Percentiles rank a stretch among this genome's conserved stretches.
Evolutionary conservation across 1,284 basidiomycete species (phyloP).

Genomic region (Xerocomus minutiporus): DNA sequence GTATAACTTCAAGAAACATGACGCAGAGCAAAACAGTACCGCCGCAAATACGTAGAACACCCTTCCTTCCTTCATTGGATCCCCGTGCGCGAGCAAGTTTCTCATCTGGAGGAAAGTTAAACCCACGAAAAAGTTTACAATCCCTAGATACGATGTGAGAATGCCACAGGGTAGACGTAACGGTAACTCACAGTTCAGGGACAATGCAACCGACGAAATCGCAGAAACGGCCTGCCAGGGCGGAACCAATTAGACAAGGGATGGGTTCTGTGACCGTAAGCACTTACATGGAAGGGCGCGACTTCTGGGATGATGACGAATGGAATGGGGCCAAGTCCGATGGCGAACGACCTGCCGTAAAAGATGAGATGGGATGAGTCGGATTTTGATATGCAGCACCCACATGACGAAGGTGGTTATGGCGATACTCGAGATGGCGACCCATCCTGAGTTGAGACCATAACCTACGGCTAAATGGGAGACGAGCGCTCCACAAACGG

Average conservation of each 20-base stretch:
- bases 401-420: slow-evolving; percentile 84
- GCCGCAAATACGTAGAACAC: slow-evolving; percentile 79
- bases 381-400: slow-evolving; percentile 23
- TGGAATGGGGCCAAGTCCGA: slow-evolving; percentile 89
- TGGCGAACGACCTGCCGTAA: slow-evolving; percentile 68
- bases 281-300: slow-evolving; percentile 69
- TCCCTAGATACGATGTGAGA: slow-evolving; percentile 49
- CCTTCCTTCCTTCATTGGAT: slow-evolving; percentile 66
- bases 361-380: slow-evolving; percentile 1
- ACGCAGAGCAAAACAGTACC: slow-evolving; percentile 39
- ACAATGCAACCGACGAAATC: slow-evolving; percentile 77
- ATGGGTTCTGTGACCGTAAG: background rate
- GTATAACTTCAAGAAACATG: slow-evolving; percentile 41
- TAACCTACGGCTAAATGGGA: slow-evolving; percentile 69
- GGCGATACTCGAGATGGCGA: slow-evolving; percentile 64
- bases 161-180: background rate
- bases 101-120: slow-evolving; percentile 80
- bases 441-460: slow-evolving; percentile 62
- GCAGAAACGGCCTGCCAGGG: slow-evolving; percentile 70
- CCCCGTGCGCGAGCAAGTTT: slow-evolving; percentile 62
- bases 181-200: slow-evolving; percentile 67
- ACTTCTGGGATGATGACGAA: slow-evolving; percentile 93
- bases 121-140: slow-evolving; percentile 78
- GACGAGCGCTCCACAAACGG: slow-evolving; percentile 57
- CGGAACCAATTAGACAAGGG: background rate